A percentile compares a stretch with the other conserved stretches of the same genome.
Conservation (phyloP, 176 grass and related monocot species). For the Eragrostis nindensis region DNA sequence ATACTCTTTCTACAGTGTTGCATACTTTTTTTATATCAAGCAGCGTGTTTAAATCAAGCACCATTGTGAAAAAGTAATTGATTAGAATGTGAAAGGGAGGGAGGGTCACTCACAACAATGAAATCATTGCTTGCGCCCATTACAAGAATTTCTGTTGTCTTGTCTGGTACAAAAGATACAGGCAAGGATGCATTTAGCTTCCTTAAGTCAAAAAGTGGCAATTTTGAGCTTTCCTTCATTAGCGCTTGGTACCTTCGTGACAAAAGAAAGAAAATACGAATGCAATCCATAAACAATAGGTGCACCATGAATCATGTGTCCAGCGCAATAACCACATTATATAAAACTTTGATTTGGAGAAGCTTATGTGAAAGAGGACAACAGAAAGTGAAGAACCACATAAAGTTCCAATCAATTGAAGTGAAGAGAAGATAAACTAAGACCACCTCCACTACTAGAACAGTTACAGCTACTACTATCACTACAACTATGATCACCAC, state of each 20-base stretch:
- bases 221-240: conserved; percentile 83
- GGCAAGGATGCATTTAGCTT: conserved; percentile 84
- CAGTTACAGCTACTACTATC: neutral
- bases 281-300: neutral
- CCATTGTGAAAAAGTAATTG: neutral
- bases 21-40: neutral
- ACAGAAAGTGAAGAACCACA: conserved; percentile 3
- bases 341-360: conserved; percentile 1
- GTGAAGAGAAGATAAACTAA: neutral
- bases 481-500: neutral
- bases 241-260: conserved; percentile 76
- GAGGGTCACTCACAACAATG: conserved; percentile 76
- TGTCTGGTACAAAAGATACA: conserved; percentile 57
- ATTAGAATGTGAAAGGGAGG: neutral
- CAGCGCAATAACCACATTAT: neutral
- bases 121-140: conserved; percentile 85
- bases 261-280: neutral
- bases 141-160: conserved; percentile 60
- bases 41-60: neutral
- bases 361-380: neutral
- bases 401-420: neutral
- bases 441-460: neutral
- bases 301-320: neutral
- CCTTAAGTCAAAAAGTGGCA: conserved; percentile 75
- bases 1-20: neutral